Evolutionary conservation across 805 yeast genomes (phyloP).

Genomic region (Myxozyma nipponensis): DNA sequence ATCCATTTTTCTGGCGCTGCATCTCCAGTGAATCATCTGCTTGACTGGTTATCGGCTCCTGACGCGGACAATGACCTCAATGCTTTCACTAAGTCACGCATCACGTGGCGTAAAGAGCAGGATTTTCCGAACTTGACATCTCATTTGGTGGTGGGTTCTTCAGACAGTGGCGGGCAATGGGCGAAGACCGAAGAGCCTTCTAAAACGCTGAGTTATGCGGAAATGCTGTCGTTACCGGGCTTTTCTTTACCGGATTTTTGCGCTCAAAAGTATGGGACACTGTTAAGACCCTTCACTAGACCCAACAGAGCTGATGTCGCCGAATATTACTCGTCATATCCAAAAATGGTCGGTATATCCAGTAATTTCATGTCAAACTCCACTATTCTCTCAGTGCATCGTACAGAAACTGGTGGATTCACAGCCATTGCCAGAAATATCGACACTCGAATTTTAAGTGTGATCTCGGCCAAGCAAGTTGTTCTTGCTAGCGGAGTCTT

Average conservation of each 20-base stretch:
- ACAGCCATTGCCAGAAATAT: conserved; percentile 9
- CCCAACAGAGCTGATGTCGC: conserved; percentile 34
- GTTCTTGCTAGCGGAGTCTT: conserved; percentile 35
- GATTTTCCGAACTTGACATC: conserved; percentile 6
- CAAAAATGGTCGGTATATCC: conserved; percentile 30
- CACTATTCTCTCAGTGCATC: conserved; percentile 24
- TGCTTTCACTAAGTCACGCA: conserved; percentile 29
- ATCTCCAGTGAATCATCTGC: conserved; percentile 31
- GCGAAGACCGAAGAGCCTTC: conserved; percentile 22
- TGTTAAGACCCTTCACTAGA: conserved; percentile 28
- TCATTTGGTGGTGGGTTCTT: conserved; percentile 32
- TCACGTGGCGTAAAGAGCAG: conserved; percentile 30
- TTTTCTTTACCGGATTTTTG: conserved; percentile 31
- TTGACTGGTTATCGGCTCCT: conserved; percentile 33
- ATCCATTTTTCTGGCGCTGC: conserved; percentile 26
- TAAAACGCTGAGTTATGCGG: conserved; percentile 33
- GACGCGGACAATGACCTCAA: conserved; percentile 29
- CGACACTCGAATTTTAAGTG: conserved; percentile 13
- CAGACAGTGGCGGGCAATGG: conserved; percentile 38
- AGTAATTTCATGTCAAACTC: conserved; percentile 17
- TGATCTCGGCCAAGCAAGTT: conserved; percentile 4
- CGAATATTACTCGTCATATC: conserved; percentile 32
- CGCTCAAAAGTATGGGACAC: conserved; percentile 9
- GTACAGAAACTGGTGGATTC: conserved; percentile 11
- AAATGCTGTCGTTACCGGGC: conserved; percentile 38